Evolutionary conservation across 495 filamentous ascomycete genomes (phyloP).

Genomic region (Xylaria nigripes): DNA sequence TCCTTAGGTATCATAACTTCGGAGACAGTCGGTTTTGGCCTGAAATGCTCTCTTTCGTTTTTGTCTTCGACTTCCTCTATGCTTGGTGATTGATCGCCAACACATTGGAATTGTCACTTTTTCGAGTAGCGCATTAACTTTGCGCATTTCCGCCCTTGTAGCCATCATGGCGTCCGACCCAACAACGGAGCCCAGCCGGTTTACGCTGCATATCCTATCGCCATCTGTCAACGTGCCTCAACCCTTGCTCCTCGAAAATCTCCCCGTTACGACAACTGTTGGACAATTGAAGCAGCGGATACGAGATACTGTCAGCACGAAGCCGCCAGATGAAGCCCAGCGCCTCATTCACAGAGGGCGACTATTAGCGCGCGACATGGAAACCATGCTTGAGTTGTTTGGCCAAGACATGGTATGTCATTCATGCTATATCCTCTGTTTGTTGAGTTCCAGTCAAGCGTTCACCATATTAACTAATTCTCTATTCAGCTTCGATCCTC

Average conservation of each 20-base stretch:
- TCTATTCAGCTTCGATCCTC: slow-evolving; percentile 36
- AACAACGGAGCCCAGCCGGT: slow-evolving; percentile 18
- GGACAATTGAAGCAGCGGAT: slow-evolving; percentile 54
- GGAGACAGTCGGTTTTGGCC: background rate
- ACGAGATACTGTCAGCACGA: slow-evolving; percentile 43
- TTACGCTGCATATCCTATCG: slow-evolving; percentile 58
- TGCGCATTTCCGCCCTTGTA: background rate
- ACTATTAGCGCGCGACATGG: slow-evolving; percentile 43
- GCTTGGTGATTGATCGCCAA: background rate
- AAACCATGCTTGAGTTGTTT: slow-evolving; percentile 52
- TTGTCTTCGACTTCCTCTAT: background rate
- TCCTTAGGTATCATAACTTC: background rate
- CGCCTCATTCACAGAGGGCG: slow-evolving; percentile 61
- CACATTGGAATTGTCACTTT: background rate
- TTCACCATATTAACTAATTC: slow-evolving; percentile 9
- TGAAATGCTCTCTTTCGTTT: slow-evolving; percentile 1
- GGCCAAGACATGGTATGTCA: slow-evolving; percentile 46
- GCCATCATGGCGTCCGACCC: slow-evolving; percentile 21
- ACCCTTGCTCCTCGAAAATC: slow-evolving; percentile 44
- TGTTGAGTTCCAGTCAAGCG: background rate
- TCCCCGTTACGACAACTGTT: slow-evolving; percentile 50
- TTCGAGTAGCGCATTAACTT: background rate
- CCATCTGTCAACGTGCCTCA: slow-evolving; percentile 50
- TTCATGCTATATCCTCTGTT: background rate
- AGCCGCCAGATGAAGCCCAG: slow-evolving; percentile 48